Percentiles rank a stretch among this genome's conserved stretches.
These are phyloP conservation scores for Irpex lacteus DNA, from an alignment of 1,284 basidiomycete species.

Conservation along the genomic window DNA sequence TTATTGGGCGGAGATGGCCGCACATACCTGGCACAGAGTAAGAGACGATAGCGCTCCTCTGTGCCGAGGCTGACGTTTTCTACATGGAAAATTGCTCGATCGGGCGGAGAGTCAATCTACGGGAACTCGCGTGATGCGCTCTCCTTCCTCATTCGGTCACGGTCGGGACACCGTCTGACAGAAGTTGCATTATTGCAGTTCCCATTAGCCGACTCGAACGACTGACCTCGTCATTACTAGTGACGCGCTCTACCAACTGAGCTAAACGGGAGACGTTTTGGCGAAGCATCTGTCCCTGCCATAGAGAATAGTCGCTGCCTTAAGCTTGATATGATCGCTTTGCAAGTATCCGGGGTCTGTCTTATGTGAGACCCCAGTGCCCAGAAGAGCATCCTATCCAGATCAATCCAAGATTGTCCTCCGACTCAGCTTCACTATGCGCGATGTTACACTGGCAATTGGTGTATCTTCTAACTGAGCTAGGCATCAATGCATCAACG, in stretches of 20 bases:
- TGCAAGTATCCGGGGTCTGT: too few species aligned
- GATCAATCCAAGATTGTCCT: too few species aligned
- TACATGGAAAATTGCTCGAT: background rate
- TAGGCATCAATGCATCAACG: too few species aligned
- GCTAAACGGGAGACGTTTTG: conserved; percentile 35
- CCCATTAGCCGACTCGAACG: conserved; percentile 13
- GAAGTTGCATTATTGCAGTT: conserved; percentile 1
- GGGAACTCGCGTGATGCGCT: background rate
- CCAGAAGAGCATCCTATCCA: too few species aligned
- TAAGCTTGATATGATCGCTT: too few species aligned
- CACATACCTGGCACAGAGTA: background rate
- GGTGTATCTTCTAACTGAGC: too few species aligned
- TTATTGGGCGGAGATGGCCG: background rate
- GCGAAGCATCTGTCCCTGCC: too few species aligned
- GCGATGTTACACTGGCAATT: too few species aligned
- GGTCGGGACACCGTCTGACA: background rate
- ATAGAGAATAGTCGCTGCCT: too few species aligned
- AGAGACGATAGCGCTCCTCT: background rate
- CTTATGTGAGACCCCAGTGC: too few species aligned
- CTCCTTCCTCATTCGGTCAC: background rate
- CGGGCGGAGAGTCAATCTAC: background rate
- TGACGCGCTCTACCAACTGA: conserved; percentile 63
- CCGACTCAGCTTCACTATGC: too few species aligned
- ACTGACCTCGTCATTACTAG: conserved; percentile 36
- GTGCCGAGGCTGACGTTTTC: background rate